A percentile compares a stretch with the other conserved stretches of the same genome.
Evolutionary conservation across 1,284 basidiomycete species (phyloP).

Genomic region (Pholiota adiposa): DNA sequence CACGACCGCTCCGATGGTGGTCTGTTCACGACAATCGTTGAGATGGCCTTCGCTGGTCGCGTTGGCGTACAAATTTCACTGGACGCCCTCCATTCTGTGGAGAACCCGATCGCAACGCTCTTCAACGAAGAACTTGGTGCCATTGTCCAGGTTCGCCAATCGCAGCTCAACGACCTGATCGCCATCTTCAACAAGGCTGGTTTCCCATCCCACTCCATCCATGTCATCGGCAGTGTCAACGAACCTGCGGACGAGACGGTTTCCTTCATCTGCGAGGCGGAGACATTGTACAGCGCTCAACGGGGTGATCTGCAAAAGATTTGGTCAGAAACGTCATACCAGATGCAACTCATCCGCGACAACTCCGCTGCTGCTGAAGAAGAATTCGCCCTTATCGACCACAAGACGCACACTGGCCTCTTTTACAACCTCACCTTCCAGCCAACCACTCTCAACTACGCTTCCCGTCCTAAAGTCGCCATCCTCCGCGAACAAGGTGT

Average conservation of each 20-base stretch:
- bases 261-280: conserved; percentile 58
- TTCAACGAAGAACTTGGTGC: conserved; percentile 99
- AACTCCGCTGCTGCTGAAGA: conserved; percentile 79
- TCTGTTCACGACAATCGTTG: conserved; percentile 88
- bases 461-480: conserved; percentile 83
- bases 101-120: conserved; percentile 69
- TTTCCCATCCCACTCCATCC: conserved; percentile 77
- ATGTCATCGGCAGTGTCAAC: conserved; percentile 76
- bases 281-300: conserved; percentile 66
- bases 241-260: conserved; percentile 62
- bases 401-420: conserved; percentile 69
- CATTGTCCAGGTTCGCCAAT: conserved; percentile 82
- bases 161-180: conserved; percentile 63
- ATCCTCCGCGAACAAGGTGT: conserved; percentile 98
- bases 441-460: conserved; percentile 33
- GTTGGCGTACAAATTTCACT: conserved; percentile 77
- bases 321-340: conserved; percentile 95
- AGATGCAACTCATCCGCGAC: conserved; percentile 91
- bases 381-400: conserved; percentile 83
- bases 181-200: conserved; percentile 68
- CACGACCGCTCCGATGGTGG: conserved; percentile 99
- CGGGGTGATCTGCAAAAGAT: conserved; percentile 79
- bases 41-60: conserved; percentile 96
- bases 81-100: conserved; percentile 54
- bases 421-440: conserved; percentile 77